A percentile compares a stretch with the other conserved stretches of the same genome.
These are phyloP conservation scores for Tilletia setariae DNA, from an alignment of 1,284 basidiomycete species.

Conservation along the genomic window DNA sequence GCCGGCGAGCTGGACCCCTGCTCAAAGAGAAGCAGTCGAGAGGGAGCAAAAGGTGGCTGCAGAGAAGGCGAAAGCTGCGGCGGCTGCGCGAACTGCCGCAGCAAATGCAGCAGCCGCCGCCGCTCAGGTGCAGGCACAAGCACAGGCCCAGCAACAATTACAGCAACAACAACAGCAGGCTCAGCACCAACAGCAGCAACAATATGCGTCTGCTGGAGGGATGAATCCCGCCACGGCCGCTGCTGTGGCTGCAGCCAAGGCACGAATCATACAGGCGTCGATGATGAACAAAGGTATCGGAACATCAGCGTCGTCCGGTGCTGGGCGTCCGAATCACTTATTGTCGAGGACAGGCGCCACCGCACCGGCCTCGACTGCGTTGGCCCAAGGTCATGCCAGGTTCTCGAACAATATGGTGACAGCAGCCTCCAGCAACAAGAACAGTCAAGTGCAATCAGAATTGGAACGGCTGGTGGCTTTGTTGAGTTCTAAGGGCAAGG, in stretches of 20 bases:
- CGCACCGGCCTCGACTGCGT: too few relatives aligned
- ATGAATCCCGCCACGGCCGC: constrained; percentile 1
- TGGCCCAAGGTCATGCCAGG: too few relatives aligned
- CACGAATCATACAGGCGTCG: constrained; percentile 17
- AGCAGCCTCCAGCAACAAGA: not conserved
- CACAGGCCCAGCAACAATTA: not conserved
- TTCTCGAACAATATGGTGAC: not conserved
- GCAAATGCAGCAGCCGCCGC: too few relatives aligned
- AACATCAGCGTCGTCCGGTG: not conserved
- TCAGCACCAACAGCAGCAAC: too few relatives aligned
- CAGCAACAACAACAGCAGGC: too few relatives aligned
- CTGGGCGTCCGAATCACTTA: too few relatives aligned
- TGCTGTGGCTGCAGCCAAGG: constrained; percentile 7
- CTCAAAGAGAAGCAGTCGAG: constrained; percentile 5
- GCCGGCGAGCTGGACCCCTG: constrained; percentile 5
- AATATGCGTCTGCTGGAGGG: too few relatives aligned
- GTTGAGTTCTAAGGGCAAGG: constrained; percentile 30
- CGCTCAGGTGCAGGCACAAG: not conserved
- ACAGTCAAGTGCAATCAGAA: constrained; percentile 34
- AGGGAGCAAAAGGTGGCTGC: not conserved
- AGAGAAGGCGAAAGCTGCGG: not conserved
- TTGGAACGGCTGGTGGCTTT: constrained; percentile 40
- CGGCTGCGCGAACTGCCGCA: not conserved
- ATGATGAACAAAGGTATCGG: not conserved
- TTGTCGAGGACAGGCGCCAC: too few relatives aligned